Conservation (phyloP, 2,329 filamentous ascomycete genomes). For the Paecilomyces variotii region DNA sequence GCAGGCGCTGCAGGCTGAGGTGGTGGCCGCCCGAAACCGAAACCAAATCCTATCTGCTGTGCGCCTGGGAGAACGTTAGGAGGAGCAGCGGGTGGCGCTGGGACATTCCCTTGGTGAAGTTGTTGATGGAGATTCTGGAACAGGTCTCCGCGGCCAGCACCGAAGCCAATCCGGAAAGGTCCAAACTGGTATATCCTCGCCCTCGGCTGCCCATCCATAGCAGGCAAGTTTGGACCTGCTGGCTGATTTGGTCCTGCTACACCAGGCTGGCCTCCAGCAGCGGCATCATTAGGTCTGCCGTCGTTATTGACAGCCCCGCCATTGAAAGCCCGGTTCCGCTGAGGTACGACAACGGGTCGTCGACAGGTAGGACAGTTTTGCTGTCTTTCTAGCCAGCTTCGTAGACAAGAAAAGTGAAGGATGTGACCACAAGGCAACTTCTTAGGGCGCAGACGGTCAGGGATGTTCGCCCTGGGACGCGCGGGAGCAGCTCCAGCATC, state of each 20-base stretch:
- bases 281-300: constrained; percentile 16
- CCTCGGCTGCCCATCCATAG: constrained; percentile 33
- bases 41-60: constrained; percentile 33
- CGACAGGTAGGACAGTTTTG: constrained; percentile 96
- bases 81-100: constrained; percentile 25
- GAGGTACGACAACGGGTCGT: constrained; percentile 60
- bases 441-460: constrained; percentile 82
- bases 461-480: constrained; percentile 38
- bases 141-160: constrained; percentile 50
- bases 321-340: constrained; percentile 21
- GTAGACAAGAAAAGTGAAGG: constrained; percentile 84
- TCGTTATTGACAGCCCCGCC: constrained; percentile 17
- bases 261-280: constrained; percentile 20
- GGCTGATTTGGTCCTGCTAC: constrained; percentile 28
- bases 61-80: constrained; percentile 22
- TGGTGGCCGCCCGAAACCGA: constrained; percentile 32
- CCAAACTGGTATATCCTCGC: constrained; percentile 64
- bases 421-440: constrained; percentile 96
- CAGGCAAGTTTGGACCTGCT: constrained; percentile 30
- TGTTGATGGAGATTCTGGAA: constrained; percentile 61
- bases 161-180: constrained; percentile 65
- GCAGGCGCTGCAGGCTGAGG: constrained; percentile 9
- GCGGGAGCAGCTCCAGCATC: constrained; percentile 18
- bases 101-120: constrained; percentile 44
- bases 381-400: constrained; percentile 94